Base-by-base conservation (phyloP, 2,329 filamentous ascomycete genomes). In the Rutstroemia sp. region DNA sequence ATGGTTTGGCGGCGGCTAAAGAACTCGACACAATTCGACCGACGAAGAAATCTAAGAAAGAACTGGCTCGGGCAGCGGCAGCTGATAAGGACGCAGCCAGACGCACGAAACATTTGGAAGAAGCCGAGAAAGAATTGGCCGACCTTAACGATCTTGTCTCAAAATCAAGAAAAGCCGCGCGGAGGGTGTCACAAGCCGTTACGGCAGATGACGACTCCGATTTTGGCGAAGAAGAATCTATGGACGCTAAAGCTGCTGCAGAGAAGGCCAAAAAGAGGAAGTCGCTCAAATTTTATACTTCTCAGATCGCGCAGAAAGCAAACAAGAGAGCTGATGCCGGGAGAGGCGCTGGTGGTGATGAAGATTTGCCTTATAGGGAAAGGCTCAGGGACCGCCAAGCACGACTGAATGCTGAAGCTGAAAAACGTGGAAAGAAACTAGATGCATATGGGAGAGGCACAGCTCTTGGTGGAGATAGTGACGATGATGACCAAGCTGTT, bases 201-300 rank as follows among this genome's bases (percentile, higher is more conserved):
- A 60, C 78, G 1, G 82, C 92, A 67, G 84, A 89, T 64, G 86
- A 84, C 50, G 82, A 87, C 59, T 95, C 91, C 2, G 94, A 99
- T 75, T 92, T 99, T 69, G 94, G 92, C 64, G 94, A 99, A 67
- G 91, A 96, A 70, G 86, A 89, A 16, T 75, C 78, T 4, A 80
- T 97, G 57, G 89, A 91, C 54, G 83, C 85, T 10, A 80, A 84
- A 59, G 84, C 92, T 59, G 87, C 89, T 0, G 88, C 88, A 44
- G 89, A 95, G 67, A 99, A 99, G 73, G 88, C 86, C 0, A 82
- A 83, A 58, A 88, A 88, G 72, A 96, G 94, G 78, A 96, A 95
- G 78, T 90, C 84, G 61, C 81, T 99, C 57, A 88, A 91, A 60
- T 99, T 99, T 78, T 99, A 99, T 79, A 97, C 95, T 2, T 96